Evolutionary conservation across 2,329 filamentous ascomycete species (phyloP).

Genomic region (Penicillium fuscoglaucum): DNA sequence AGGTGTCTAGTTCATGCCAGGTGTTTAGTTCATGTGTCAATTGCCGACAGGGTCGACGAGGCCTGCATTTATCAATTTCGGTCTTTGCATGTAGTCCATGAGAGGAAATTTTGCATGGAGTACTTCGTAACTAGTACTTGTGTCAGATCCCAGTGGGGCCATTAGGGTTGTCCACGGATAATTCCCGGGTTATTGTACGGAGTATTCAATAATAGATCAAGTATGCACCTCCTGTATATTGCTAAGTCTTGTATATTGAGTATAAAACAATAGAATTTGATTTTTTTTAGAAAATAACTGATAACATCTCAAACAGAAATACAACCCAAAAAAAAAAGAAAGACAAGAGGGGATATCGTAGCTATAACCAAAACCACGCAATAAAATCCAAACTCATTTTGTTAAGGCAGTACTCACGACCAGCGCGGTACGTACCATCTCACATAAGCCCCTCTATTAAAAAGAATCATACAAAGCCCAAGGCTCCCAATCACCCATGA

Average conservation of each 20-base stretch:
- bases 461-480: constrained; percentile 7
- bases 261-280: background rate
- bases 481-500: background rate
- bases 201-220: background rate
- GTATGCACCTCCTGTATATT: background rate
- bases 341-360: constrained; percentile 24
- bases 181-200: too few species aligned
- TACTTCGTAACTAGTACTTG: background rate
- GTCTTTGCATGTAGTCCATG: background rate
- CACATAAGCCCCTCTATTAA: constrained; percentile 8
- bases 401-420: constrained; percentile 12
- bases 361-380: constrained; percentile 19
- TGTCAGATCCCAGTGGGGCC: background rate
- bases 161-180: background rate
- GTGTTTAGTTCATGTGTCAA: constrained; percentile 18
- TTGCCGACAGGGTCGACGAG: background rate
- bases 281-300: too few species aligned
- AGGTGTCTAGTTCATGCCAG: constrained; percentile 22
- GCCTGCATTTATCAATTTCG: background rate
- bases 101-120: background rate
- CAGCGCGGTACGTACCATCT: constrained; percentile 17
- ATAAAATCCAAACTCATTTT: constrained; percentile 10
- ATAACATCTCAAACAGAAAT: background rate
- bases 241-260: background rate
- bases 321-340: constrained; percentile 1